Conservation (phyloP, 2,329 filamentous ascomycete genomes). For the Neofusicoccum cordaticola region DNA sequence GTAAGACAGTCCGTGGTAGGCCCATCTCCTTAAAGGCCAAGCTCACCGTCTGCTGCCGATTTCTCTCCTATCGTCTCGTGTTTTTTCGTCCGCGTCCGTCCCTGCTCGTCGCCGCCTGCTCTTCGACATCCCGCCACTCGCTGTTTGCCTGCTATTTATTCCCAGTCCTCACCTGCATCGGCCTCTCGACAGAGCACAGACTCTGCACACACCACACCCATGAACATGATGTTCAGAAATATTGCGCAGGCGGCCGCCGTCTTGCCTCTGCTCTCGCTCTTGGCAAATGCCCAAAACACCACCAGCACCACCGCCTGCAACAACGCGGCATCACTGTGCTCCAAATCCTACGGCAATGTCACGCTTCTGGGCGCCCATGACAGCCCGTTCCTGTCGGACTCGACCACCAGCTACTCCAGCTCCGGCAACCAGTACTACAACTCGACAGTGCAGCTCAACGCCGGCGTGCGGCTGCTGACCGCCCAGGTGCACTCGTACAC, state of each 20-base stretch:
- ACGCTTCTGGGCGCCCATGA: conserved; percentile 72
- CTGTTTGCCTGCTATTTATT: not conserved
- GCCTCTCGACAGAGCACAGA: not conserved
- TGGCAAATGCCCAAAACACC: not conserved
- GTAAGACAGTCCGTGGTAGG: not conserved
- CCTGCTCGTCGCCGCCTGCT: not conserved
- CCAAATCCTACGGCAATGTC: conserved; percentile 64
- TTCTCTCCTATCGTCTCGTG: not conserved
- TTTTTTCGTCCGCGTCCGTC: not conserved
- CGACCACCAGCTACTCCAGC: conserved; percentile 55
- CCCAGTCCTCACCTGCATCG: not conserved
- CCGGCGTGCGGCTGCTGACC: conserved; percentile 65
- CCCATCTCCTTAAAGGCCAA: not conserved
- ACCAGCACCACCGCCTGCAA: conserved; percentile 57
- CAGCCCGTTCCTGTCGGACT: conserved; percentile 64
- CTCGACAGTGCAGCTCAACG: conserved; percentile 63
- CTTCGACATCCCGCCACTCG: not conserved
- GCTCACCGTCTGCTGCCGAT: not conserved
- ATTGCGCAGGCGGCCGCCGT: conserved; percentile 5
- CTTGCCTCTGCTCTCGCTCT: conserved; percentile 5
- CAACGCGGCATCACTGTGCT: conserved; percentile 70
- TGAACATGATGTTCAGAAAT: conserved; percentile 9
- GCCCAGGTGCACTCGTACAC: conserved; percentile 63
- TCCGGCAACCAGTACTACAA: conserved; percentile 69
- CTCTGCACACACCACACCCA: not conserved